Conservation (phyloP, 2,329 filamentous ascomycete species). For the Alternaria sp. region DNA sequence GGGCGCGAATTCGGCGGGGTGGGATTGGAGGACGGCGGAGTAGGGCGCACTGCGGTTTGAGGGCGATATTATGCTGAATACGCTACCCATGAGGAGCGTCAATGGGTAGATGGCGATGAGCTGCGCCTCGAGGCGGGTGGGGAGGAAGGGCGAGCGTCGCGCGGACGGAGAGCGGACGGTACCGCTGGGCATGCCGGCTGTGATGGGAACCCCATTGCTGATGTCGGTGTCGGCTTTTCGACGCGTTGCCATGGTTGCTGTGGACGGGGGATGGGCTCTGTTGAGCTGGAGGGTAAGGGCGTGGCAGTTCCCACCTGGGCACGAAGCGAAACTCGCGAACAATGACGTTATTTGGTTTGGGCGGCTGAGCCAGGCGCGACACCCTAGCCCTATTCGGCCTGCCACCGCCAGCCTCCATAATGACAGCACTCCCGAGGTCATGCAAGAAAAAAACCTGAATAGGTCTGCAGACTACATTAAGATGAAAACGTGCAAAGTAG, state of each 20-base stretch:
- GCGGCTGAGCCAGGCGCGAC: slow-evolving; percentile 23
- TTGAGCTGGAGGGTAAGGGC: slow-evolving; percentile 1
- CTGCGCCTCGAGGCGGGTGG: slow-evolving; percentile 70
- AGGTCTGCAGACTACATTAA: not conserved
- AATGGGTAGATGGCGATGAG: slow-evolving; percentile 75
- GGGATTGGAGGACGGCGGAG: slow-evolving; percentile 67
- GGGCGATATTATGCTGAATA: slow-evolving; percentile 81
- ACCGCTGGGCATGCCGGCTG: slow-evolving; percentile 30
- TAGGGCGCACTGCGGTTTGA: slow-evolving; percentile 68
- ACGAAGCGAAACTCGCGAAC: slow-evolving; percentile 8
- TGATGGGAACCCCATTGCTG: slow-evolving; percentile 22
- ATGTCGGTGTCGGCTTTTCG: slow-evolving; percentile 35
- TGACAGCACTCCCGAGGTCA: not conserved
- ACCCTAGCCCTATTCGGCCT: slow-evolving; percentile 18
- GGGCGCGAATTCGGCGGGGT: slow-evolving; percentile 65
- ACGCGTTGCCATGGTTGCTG: slow-evolving; percentile 36
- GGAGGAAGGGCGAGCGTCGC: slow-evolving; percentile 66
- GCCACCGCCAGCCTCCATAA: not conserved
- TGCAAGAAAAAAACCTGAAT: not conserved
- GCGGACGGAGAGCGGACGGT: slow-evolving; percentile 31
- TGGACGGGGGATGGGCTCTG: not conserved
- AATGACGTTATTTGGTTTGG: slow-evolving; percentile 32
- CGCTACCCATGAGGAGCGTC: slow-evolving; percentile 78
- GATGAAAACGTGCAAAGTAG: not conserved
- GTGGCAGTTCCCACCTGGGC: not conserved